Percentiles rank a stretch among this genome's conserved stretches.
Evolutionary conservation across 148 eudicot genomes (phyloP).

Genomic region (Rhododendron griersonianum): DNA sequence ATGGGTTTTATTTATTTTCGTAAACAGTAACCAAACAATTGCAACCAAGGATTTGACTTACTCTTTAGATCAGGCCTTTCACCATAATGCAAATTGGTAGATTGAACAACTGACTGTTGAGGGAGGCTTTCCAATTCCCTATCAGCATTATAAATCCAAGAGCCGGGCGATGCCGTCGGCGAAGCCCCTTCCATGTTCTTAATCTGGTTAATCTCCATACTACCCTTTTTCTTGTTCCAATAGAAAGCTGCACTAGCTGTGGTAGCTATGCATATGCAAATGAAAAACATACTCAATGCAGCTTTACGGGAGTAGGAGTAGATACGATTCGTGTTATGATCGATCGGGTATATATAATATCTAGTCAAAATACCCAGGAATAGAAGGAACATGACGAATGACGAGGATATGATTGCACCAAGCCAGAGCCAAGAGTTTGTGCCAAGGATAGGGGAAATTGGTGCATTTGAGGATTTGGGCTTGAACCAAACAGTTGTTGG

Average conservation of each 20-base stretch:
- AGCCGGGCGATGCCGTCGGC: conserved; percentile 35
- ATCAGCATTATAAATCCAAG: conserved; percentile 45
- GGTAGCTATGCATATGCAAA: conserved; percentile 45
- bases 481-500: conserved; percentile 48
- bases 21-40: not conserved
- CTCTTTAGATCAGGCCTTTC: conserved; percentile 84
- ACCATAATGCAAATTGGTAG: conserved; percentile 64
- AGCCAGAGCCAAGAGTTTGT: conserved; percentile 79
- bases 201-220: conserved; percentile 50
- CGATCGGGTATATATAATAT: conserved; percentile 79
- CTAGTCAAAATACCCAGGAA: conserved; percentile 53
- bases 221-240: conserved; percentile 63
- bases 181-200: conserved; percentile 40
- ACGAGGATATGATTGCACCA: conserved; percentile 55
- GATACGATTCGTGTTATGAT: conserved; percentile 49
- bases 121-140: conserved; percentile 86
- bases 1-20: not conserved
- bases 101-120: conserved; percentile 41
- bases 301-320: conserved; percentile 39
- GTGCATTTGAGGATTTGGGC: conserved; percentile 45
- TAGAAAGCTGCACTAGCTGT: conserved; percentile 43
- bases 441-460: conserved; percentile 66
- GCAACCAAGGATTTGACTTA: conserved; percentile 22
- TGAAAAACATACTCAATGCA: conserved; percentile 36
- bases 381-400: conserved; percentile 63